Percentiles rank a stretch among this genome's conserved stretches.
These are phyloP conservation scores for Xerocomus brunneocitrinus DNA, from an alignment of 768 basidiomycete species.

Conservation along the genomic window DNA sequence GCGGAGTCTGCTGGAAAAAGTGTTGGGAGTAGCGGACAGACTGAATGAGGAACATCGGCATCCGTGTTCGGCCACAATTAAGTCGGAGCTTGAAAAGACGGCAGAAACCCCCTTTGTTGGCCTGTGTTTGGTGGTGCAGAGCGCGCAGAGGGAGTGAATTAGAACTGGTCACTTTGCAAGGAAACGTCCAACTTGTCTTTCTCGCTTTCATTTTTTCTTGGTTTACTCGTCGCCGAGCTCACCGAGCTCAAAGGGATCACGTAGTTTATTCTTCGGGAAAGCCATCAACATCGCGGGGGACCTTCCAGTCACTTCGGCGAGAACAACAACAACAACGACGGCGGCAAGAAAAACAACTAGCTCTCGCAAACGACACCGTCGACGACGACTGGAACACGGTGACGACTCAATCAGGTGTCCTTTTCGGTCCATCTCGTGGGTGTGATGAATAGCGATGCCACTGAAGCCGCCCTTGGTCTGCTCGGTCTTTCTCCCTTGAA, in stretches of 20 bases:
- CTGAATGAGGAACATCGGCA: not conserved
- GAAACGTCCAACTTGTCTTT: slow-evolving; percentile 18
- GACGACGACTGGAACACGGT: slow-evolving; percentile 6
- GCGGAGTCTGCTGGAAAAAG: not conserved
- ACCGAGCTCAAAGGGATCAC: slow-evolving; percentile 11
- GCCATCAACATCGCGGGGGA: slow-evolving; percentile 4
- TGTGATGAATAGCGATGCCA: slow-evolving; percentile 51
- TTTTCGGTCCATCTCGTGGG: slow-evolving; percentile 7
- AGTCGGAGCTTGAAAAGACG: slow-evolving; percentile 19
- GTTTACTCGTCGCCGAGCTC: slow-evolving; percentile 14
- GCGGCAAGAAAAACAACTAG: slow-evolving; percentile 16
- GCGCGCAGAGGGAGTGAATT: slow-evolving; percentile 16
- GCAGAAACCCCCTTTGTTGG: slow-evolving; percentile 26
- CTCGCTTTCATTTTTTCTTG: slow-evolving; percentile 2
- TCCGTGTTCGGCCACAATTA: slow-evolving; percentile 2
- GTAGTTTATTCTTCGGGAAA: not conserved
- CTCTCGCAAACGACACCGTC: slow-evolving; percentile 12
- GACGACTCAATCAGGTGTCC: slow-evolving; percentile 3
- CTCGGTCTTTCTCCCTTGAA: slow-evolving; percentile 44
- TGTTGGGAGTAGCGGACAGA: not conserved
- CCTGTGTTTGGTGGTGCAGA: slow-evolving; percentile 21
- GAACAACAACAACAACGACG: slow-evolving; percentile 5
- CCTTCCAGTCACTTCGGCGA: not conserved
- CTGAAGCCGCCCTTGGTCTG: slow-evolving; percentile 56
- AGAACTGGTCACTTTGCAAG: slow-evolving; percentile 15